Percentiles rank a stretch among this genome's conserved stretches.
Conservation (phyloP, 495 filamentous ascomycete species). For the Umbilicaria muhlenbergii region DNA sequence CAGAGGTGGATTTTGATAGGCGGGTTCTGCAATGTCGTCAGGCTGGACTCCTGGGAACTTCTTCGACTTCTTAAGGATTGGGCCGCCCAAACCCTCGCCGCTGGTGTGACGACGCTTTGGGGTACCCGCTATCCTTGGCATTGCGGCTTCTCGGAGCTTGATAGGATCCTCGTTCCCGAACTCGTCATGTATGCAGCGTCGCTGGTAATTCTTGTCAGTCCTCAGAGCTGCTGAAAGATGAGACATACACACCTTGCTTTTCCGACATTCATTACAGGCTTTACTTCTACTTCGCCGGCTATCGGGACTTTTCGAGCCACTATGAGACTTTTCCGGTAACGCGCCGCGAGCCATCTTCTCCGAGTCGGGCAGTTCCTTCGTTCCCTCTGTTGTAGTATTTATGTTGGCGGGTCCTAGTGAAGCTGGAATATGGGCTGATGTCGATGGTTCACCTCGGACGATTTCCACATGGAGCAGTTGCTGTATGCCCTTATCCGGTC, state of each 20-base stretch:
- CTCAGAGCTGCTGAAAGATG: background rate
- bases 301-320: too few relatives aligned
- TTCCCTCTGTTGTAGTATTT: too few relatives aligned
- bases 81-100: constrained; percentile 18
- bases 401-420: too few relatives aligned
- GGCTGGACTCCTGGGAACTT: constrained; percentile 17
- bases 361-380: too few relatives aligned
- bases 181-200: constrained; percentile 53
- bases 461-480: too few relatives aligned
- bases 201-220: constrained; percentile 25
- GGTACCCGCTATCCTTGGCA: constrained; percentile 35
- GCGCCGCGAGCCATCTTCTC: background rate
- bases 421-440: too few relatives aligned
- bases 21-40: constrained; percentile 8
- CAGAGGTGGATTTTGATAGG: constrained; percentile 4
- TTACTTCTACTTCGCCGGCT: constrained; percentile 33
- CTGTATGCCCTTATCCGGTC: too few relatives aligned
- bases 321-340: too few relatives aligned
- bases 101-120: constrained; percentile 31
- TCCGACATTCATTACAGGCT: constrained; percentile 50
- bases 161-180: constrained; percentile 46
- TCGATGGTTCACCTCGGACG: too few relatives aligned
- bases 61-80: constrained; percentile 21
- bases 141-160: constrained; percentile 42
- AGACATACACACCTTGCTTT: constrained; percentile 40